phyloP scores from a whole-genome alignment of 345 rosid species.

The Euclidium syriacum region DNA sequence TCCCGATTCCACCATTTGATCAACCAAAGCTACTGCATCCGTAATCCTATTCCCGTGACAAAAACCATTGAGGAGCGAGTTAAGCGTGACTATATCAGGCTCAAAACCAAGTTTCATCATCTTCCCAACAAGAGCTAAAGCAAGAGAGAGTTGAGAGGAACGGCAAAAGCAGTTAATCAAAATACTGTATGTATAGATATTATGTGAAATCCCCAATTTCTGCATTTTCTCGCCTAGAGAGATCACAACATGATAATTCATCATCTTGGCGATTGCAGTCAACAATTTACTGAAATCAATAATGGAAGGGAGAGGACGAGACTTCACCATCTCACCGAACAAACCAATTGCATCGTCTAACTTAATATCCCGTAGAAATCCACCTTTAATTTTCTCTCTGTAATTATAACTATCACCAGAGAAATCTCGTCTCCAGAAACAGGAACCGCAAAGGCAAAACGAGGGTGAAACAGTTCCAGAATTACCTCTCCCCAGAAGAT shows the following conservation, averaged over 20 bases:
- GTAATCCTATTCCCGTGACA: not conserved
- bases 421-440: not conserved
- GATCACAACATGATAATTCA: not conserved
- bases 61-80: not conserved
- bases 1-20: not conserved
- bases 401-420: not conserved
- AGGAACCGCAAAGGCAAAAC: not conserved
- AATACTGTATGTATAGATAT: not conserved
- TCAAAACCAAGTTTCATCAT: not conserved
- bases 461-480: too few relatives aligned
- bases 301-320: conserved; percentile 7
- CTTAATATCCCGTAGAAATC: not conserved
- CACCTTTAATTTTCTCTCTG: not conserved
- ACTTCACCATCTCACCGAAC: not conserved
- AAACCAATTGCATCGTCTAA: not conserved
- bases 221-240: not conserved
- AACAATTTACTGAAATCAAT: not conserved
- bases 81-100: not conserved
- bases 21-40: not conserved
- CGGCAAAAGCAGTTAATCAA: not conserved
- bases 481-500: not conserved
- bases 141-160: not conserved
- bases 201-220: not conserved
- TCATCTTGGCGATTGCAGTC: not conserved
- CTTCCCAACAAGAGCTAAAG: not conserved